These are phyloP conservation scores for Leishmania major DNA, from an alignment of 208 protist species.

Conservation along the genomic window DNA sequence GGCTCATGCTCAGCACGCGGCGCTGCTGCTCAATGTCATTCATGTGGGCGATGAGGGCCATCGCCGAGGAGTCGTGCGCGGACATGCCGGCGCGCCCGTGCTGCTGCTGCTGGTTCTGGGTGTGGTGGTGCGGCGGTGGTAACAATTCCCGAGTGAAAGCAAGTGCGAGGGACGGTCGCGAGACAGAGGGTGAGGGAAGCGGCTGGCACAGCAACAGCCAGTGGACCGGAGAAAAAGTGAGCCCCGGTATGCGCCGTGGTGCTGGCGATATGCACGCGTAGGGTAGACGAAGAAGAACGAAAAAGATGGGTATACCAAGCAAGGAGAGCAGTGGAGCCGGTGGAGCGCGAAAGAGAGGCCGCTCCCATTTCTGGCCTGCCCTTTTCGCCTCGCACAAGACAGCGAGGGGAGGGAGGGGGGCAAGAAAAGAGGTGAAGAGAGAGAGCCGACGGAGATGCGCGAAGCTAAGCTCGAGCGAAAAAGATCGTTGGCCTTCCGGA, in stretches of 20 bases:
- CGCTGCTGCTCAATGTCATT: constrained; percentile 79
- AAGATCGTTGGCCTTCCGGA: neutral
- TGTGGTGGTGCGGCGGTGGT: neutral
- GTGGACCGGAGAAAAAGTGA: neutral
- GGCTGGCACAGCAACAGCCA: neutral
- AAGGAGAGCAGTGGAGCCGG: neutral
- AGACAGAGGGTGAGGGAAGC: neutral
- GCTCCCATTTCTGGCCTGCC: neutral
- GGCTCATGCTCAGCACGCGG: constrained; percentile 62
- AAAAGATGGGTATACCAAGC: neutral
- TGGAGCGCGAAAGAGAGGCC: neutral
- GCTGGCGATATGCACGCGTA: neutral
- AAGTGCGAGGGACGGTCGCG: neutral
- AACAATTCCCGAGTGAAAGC: neutral
- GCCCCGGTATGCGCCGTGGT: neutral
- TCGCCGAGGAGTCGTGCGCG: constrained; percentile 45
- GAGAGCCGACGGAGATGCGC: too few relatives aligned
- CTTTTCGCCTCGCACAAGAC: neutral
- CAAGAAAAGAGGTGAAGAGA: too few relatives aligned
- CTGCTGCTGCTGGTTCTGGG: neutral
- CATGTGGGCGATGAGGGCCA: constrained; percentile 72
- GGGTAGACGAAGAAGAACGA: neutral
- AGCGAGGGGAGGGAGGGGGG: too few relatives aligned
- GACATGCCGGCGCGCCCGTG: constrained; percentile 6
- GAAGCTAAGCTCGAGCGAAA: neutral